Evolutionary conservation across 768 basidiomycete genomes (phyloP), one percentile per base, ranked within the genome.

Genomic region (Infundibulicybe gibba): DNA sequence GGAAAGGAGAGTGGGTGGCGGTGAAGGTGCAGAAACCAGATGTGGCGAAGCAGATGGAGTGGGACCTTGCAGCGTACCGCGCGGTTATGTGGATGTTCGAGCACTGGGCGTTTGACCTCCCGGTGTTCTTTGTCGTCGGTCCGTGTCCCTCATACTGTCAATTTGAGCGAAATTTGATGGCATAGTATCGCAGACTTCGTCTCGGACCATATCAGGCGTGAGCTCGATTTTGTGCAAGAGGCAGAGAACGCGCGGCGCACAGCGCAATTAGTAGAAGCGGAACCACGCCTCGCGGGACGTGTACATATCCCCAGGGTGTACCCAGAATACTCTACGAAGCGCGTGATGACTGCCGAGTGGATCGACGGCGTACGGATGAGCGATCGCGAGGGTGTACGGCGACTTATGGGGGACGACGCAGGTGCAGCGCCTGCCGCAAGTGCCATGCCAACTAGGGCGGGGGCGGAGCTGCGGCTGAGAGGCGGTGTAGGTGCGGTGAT

Each of bases 1-100:
- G 25, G 25, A 25, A 25, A 8, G 25, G 25, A 25, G 25, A 25
- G 25, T 86, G 85, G 79, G 93, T 97, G 1, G 94, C 94, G 0
- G 94, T 97, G 50, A 97, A 97, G 68, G 74, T 90, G 16, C 92
- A 97, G 69, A 95, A 94, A 57, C 92, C 91, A 2, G 87, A 83
- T 31, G 90, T 97, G 5, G 76, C 75, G 43, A 89, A 79, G 54
- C 94, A 97, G 67, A 85, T 88, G 69, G 83, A 89, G 51, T 91
- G 85, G 80, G 90, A 93, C 58, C 68, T 93, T 11, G 82, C 74
- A 25, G 81, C 77, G 3, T 89, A 81, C 58, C 67, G 79, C n/a
- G 53, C 70, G 3, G 85, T 86, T 2, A 88, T 88, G 84, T 88
- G 85, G 85, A 71, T 83, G 59, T 88, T 85, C 52, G 83, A 88